Conservation (phyloP, 2,329 filamentous ascomycete genomes). For the Cladosporium sp. region DNA sequence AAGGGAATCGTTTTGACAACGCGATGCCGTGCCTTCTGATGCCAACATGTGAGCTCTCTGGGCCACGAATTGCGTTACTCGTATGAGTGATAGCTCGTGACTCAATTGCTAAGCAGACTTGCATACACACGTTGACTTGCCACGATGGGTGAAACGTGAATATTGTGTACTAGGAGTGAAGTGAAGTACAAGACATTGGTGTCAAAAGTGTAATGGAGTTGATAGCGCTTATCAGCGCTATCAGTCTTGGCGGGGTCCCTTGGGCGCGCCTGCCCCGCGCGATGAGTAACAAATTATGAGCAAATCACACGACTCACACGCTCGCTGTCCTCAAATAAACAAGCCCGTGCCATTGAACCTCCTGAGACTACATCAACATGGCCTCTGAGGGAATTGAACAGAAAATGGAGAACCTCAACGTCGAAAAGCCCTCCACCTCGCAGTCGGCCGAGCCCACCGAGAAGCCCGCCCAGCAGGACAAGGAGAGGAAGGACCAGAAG, state of each 20-base stretch:
- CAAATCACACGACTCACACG: slow-evolving; percentile 10
- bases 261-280: slow-evolving; percentile 4
- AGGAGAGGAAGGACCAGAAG: slow-evolving; percentile 40
- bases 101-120: background rate
- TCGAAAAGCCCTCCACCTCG: slow-evolving; percentile 23
- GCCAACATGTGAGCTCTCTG: background rate
- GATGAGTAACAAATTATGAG: slow-evolving; percentile 2
- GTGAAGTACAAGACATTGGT: background rate
- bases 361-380: slow-evolving; percentile 21
- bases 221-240: background rate
- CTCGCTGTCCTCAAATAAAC: slow-evolving; percentile 1
- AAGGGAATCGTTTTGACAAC: background rate
- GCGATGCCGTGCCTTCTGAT: background rate
- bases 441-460: slow-evolving; percentile 30
- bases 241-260: background rate
- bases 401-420: slow-evolving; percentile 34
- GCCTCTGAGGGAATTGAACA: slow-evolving; percentile 30
- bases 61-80: background rate
- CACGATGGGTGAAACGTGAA: background rate
- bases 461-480: slow-evolving; percentile 39
- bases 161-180: background rate
- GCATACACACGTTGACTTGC: background rate
- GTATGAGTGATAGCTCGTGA: too few species aligned
- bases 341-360: slow-evolving; percentile 12
- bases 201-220: background rate